These are phyloP conservation scores for Sparassis latifolia DNA, from an alignment of 1,284 basidiomycete genomes.

Conservation along the genomic window DNA sequence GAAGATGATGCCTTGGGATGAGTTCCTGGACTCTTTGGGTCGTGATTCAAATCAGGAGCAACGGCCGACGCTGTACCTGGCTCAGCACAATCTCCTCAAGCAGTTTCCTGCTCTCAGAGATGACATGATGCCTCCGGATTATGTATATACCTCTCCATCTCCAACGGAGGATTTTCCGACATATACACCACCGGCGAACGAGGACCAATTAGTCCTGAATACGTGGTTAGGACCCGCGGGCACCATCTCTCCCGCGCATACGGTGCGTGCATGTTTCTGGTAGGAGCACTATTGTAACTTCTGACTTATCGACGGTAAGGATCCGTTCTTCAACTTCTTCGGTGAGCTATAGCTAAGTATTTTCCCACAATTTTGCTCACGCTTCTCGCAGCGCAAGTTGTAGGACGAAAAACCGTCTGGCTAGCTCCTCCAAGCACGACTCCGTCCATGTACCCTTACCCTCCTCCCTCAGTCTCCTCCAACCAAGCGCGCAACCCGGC, in stretches of 20 bases:
- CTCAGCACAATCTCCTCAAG: conserved; percentile 80
- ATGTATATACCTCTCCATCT: conserved; percentile 69
- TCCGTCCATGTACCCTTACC: conserved; percentile 50
- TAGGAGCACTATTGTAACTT: conserved; percentile 1
- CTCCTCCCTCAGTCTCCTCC: conserved; percentile 10
- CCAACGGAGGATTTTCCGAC: conserved; percentile 36
- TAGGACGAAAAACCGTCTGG: conserved; percentile 90
- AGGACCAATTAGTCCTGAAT: conserved; percentile 71
- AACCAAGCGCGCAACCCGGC: conserved; percentile 29
- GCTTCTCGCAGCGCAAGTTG: conserved; percentile 65
- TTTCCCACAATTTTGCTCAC: not conserved
- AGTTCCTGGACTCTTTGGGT: conserved; percentile 55
- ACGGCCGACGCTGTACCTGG: conserved; percentile 66
- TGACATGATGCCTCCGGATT: conserved; percentile 83
- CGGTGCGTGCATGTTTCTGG: conserved; percentile 44
- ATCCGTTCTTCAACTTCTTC: conserved; percentile 91
- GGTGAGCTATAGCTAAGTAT: conserved; percentile 36
- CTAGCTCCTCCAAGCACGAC: conserved; percentile 67
- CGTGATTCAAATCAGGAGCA: conserved; percentile 8
- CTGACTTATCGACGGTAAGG: conserved; percentile 39
- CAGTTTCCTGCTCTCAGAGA: conserved; percentile 78
- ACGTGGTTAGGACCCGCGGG: conserved; percentile 84
- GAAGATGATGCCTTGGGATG: conserved; percentile 71
- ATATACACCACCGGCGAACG: conserved; percentile 64
- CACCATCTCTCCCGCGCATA: conserved; percentile 85